Evolutionary conservation across 257 asterid genomes (phyloP).

Genomic region (Solanum dulcamara): DNA sequence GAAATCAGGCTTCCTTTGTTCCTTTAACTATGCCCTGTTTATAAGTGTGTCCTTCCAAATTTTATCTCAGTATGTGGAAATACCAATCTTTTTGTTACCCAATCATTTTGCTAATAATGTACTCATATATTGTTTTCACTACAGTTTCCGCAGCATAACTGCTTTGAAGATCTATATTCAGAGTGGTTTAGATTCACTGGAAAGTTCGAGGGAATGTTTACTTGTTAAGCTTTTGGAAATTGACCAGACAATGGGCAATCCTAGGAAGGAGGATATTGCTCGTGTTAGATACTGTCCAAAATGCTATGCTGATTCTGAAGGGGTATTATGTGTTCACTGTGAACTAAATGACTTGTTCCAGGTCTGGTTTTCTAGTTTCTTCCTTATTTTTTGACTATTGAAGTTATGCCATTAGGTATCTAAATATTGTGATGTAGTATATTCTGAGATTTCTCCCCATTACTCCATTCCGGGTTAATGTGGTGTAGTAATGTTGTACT

Average conservation of each 20-base stretch:
- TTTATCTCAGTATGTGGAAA: not conserved
- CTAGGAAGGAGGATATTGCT: constrained; percentile 64
- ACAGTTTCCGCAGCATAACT: constrained; percentile 78
- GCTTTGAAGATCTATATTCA: constrained; percentile 54
- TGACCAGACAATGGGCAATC: constrained; percentile 76
- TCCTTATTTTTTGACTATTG: not conserved
- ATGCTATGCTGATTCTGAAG: constrained; percentile 66
- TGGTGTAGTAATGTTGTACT: not conserved
- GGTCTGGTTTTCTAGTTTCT: constrained; percentile 36
- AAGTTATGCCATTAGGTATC: not conserved
- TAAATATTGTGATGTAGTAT: not conserved
- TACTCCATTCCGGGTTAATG: not conserved
- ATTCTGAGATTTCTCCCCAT: not conserved
- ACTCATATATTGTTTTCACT: not conserved
- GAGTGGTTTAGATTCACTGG: constrained; percentile 81
- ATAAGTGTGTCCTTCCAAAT: not conserved
- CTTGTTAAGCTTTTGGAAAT: constrained; percentile 69
- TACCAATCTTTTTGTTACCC: not conserved
- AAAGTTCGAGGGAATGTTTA: constrained; percentile 60
- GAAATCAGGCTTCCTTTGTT: not conserved
- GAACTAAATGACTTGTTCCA: constrained; percentile 90
- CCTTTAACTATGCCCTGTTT: not conserved
- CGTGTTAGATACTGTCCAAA: constrained; percentile 76
- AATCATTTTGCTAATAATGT: not conserved
- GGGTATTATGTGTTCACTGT: constrained; percentile 80